A percentile compares a stretch with the other conserved stretches of the same genome.
Evolutionary conservation across 2,329 filamentous ascomycete species (phyloP).

Genomic region (Aspergillus hortae): DNA sequence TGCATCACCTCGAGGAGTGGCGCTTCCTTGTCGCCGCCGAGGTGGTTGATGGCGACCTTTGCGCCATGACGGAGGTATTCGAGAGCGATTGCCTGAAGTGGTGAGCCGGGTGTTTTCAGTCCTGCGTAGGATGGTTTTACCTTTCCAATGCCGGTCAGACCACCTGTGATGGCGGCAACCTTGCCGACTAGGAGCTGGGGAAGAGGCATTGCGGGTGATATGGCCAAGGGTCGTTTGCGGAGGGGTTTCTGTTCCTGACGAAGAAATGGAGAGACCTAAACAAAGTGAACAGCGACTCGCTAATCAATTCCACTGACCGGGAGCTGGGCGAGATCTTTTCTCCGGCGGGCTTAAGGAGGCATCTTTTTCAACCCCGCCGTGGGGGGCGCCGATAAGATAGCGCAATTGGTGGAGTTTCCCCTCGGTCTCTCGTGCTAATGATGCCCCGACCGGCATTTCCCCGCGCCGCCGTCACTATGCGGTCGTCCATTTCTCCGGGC

Average conservation of each 20-base stretch:
- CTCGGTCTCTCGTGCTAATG: constrained; percentile 29
- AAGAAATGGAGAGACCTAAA: not conserved
- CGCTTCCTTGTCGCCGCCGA: constrained; percentile 46
- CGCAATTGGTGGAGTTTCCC: constrained; percentile 14
- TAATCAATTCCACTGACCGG: not conserved
- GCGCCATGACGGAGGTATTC: constrained; percentile 75
- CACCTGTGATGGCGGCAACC: constrained; percentile 81
- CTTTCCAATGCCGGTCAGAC: constrained; percentile 79
- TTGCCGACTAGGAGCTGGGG: constrained; percentile 64
- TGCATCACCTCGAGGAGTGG: constrained; percentile 27
- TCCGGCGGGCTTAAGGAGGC: not conserved
- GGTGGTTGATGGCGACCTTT: constrained; percentile 75
- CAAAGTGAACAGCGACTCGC: not conserved
- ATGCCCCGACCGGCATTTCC: constrained; percentile 24
- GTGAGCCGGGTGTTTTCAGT: not conserved
- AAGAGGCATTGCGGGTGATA: constrained; percentile 23
- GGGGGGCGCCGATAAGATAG: constrained; percentile 17
- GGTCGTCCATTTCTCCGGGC: not conserved
- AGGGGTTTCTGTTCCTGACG: constrained; percentile 22
- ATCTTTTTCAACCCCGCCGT: constrained; percentile 7
- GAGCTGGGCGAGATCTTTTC: not conserved
- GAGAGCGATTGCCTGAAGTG: constrained; percentile 67
- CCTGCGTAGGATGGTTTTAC: constrained; percentile 17
- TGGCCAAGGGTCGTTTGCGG: constrained; percentile 16
- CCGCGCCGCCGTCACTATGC: constrained; percentile 6